Percentiles rank a stretch among this genome's conserved stretches.
Conservation (phyloP, 352 stramenopile species). For the Globisporangium spiculum region DNA sequence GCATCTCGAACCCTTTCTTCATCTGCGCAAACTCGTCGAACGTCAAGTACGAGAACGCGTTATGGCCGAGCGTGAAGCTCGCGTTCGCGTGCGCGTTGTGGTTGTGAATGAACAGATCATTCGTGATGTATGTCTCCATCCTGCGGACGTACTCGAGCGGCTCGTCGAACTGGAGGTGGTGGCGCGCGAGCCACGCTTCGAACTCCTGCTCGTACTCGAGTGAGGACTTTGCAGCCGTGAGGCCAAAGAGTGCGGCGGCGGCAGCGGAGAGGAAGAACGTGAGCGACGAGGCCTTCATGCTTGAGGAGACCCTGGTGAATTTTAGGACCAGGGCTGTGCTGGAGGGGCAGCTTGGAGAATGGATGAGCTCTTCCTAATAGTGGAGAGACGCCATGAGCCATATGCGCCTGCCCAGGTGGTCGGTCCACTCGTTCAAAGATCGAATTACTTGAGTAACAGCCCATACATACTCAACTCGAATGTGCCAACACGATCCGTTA, state of each 20-base stretch:
- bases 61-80: slow-evolving; percentile 30
- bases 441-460: not conserved
- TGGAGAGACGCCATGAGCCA: not conserved
- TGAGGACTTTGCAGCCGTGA: not conserved
- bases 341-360: not conserved
- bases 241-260: not conserved
- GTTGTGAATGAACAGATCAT: slow-evolving; percentile 27
- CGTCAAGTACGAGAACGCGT: slow-evolving; percentile 31
- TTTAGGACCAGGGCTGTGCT: not conserved
- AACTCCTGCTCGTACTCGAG: slow-evolving; percentile 30
- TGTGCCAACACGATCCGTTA: not conserved
- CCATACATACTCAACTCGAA: not conserved
- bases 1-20: slow-evolving; percentile 21
- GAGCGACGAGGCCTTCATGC: slow-evolving; percentile 17
- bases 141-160: slow-evolving; percentile 23
- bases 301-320: not conserved
- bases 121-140: slow-evolving; percentile 26
- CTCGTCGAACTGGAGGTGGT: slow-evolving; percentile 15
- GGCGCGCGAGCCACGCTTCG: slow-evolving; percentile 16
- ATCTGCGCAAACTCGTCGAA: slow-evolving; percentile 27
- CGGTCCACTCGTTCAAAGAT: not conserved
- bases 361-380: not conserved
- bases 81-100: slow-evolving; percentile 18
- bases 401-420: not conserved
- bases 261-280: slow-evolving; percentile 8